Conservation (phyloP, 2,329 filamentous ascomycete species). For the Cordyceps militaris region DNA sequence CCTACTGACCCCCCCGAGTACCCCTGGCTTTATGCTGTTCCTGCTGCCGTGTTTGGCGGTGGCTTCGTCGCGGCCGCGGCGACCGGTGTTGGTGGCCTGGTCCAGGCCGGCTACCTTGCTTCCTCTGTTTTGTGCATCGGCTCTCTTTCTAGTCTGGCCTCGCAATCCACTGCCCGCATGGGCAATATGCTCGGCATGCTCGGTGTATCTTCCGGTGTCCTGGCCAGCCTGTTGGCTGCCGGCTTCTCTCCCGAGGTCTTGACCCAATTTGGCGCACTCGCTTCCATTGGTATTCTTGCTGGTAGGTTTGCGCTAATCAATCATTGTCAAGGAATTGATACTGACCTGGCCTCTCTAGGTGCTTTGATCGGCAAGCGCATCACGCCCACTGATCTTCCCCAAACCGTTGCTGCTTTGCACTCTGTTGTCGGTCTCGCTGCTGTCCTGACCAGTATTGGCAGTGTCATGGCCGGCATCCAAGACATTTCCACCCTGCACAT, state of each 20-base stretch:
- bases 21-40: slow-evolving; percentile 77
- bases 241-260: slow-evolving; percentile 75
- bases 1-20: slow-evolving; percentile 84
- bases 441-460: slow-evolving; percentile 81
- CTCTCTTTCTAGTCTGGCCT: slow-evolving; percentile 74
- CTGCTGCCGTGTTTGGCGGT: slow-evolving; percentile 68
- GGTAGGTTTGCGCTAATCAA: slow-evolving; percentile 30
- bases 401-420: slow-evolving; percentile 83
- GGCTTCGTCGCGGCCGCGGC: slow-evolving; percentile 74
- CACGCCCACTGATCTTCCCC: slow-evolving; percentile 79
- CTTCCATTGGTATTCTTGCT: slow-evolving; percentile 60
- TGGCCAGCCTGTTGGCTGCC: slow-evolving; percentile 74
- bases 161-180: slow-evolving; percentile 73
- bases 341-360: slow-evolving; percentile 32
- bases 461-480: slow-evolving; percentile 66
- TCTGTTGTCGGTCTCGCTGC: slow-evolving; percentile 86
- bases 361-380: slow-evolving; percentile 78
- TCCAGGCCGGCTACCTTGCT: slow-evolving; percentile 81
- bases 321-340: background rate
- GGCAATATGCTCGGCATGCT: slow-evolving; percentile 84
- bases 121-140: slow-evolving; percentile 80
- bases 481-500: slow-evolving; percentile 73
- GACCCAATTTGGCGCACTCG: slow-evolving; percentile 71
- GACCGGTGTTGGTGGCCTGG: slow-evolving; percentile 75
- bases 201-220: slow-evolving; percentile 73